Percentiles rank a stretch among this genome's conserved stretches.
Conservation (phyloP, 164 flowering plant species). For the Aristolochia contorta region DNA sequence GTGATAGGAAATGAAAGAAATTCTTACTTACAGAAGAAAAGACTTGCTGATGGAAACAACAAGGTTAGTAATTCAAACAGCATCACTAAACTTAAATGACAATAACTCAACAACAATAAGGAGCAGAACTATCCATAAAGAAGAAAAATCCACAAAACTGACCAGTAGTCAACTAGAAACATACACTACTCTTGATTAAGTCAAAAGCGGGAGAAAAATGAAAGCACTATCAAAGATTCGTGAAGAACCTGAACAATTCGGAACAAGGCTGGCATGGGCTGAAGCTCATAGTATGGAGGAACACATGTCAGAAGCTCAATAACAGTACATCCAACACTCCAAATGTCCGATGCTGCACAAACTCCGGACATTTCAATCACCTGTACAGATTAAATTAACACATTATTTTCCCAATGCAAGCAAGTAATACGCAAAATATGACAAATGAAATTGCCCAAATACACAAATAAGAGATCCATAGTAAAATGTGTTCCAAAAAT, state of each 20-base stretch:
- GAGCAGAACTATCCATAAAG: neutral
- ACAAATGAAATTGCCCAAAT: too few relatives aligned
- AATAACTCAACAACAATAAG: neutral
- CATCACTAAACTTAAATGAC: too few relatives aligned
- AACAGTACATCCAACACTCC: constrained; percentile 99
- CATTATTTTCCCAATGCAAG: neutral
- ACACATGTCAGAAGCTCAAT: constrained; percentile 97
- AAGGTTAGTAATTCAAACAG: too few relatives aligned
- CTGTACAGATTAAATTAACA: constrained; percentile 26
- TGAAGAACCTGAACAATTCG: constrained; percentile 88
- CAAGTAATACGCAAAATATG: neutral
- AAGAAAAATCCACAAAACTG: neutral
- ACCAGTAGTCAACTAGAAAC: neutral
- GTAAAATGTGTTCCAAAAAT: too few relatives aligned
- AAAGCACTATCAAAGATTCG: neutral
- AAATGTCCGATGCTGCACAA: constrained; percentile 98
- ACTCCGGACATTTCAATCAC: constrained; percentile 99
- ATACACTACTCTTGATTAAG: neutral
- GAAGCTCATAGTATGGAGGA: constrained; percentile 99
- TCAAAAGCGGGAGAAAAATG: neutral
- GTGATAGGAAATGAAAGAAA: too few relatives aligned
- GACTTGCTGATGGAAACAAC: too few relatives aligned
- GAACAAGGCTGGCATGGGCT: constrained; percentile 98
- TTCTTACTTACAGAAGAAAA: too few relatives aligned
- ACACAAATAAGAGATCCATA: too few relatives aligned